phyloP scores from a whole-genome alignment of 306 rosid genomes.

The Herpetospermum pedunculosum region DNA sequence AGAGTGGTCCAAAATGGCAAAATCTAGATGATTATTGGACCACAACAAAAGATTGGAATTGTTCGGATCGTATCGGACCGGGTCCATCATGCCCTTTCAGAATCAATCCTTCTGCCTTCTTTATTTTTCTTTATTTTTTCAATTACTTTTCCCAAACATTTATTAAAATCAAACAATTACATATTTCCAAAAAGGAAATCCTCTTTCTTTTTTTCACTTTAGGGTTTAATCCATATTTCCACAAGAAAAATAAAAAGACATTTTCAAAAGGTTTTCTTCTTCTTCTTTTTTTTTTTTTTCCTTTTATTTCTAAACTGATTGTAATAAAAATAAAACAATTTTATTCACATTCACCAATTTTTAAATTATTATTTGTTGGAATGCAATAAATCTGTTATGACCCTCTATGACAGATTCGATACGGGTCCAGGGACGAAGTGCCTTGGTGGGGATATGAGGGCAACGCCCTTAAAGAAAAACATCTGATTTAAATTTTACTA shows the following conservation, averaged over 20 bases:
- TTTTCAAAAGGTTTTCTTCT: not conserved
- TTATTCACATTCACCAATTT: no score
- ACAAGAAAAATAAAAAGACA: not conserved
- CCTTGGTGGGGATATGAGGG: no score
- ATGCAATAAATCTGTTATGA: no score
- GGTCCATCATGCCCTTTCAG: not conserved
- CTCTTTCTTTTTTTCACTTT: not conserved
- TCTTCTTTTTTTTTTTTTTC: no score
- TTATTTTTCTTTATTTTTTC: not conserved
- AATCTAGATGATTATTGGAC: not conserved
- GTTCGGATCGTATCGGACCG: not conserved
- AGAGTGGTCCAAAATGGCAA: conserved; percentile 1
- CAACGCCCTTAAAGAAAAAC: no score
- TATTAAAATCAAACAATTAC: not conserved
- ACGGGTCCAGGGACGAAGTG: no score
- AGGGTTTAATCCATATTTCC: not conserved
- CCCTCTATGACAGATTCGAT: no score
- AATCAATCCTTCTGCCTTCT: not conserved
- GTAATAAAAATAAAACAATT: no score
- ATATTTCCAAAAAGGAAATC: not conserved
- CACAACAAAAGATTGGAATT: not conserved
- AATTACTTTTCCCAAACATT: not conserved
- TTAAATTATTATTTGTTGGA: no score
- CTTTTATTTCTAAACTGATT: no score
- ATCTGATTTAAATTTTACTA: no score